Percentiles rank a stretch among this genome's conserved stretches.
phyloP scores from a whole-genome alignment of 176 grass and related monocot species.

The Coix lacrymajobi region DNA sequence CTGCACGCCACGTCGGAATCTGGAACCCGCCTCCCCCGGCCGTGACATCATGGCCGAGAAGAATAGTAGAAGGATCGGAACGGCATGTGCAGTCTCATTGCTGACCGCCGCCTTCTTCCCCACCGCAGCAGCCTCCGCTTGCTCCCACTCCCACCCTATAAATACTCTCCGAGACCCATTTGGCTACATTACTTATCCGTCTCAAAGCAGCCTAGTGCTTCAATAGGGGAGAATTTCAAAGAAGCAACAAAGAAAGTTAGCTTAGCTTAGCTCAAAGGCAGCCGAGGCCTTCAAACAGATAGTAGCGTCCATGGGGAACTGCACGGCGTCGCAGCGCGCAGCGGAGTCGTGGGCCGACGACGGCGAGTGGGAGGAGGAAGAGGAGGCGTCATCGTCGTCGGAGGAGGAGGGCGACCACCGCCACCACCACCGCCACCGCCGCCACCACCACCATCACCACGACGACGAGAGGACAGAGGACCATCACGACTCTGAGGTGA shows the following conservation, averaged over 20 bases:
- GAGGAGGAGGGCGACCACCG: background rate
- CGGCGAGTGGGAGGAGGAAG: constrained; percentile 39
- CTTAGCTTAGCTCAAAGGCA: background rate
- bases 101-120: background rate
- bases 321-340: constrained; percentile 27
- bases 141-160: background rate
- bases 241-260: background rate
- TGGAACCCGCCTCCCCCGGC: background rate
- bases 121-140: background rate
- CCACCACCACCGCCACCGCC: background rate
- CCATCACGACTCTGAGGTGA: constrained; percentile 38
- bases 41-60: constrained; percentile 7
- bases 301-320: constrained; percentile 42
- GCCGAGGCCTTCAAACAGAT: background rate
- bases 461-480: background rate
- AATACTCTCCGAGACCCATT: background rate
- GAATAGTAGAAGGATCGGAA: background rate
- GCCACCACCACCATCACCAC: background rate
- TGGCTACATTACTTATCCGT: constrained; percentile 15
- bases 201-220: background rate
- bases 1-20: constrained; percentile 32
- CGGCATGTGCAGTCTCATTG: constrained; percentile 2
- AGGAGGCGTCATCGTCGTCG: background rate
- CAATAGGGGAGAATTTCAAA: background rate
- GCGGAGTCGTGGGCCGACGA: constrained; percentile 51